Evolutionary conservation across 2,329 filamentous ascomycete species (phyloP).

Genomic region (Bretziella fagacearum): DNA sequence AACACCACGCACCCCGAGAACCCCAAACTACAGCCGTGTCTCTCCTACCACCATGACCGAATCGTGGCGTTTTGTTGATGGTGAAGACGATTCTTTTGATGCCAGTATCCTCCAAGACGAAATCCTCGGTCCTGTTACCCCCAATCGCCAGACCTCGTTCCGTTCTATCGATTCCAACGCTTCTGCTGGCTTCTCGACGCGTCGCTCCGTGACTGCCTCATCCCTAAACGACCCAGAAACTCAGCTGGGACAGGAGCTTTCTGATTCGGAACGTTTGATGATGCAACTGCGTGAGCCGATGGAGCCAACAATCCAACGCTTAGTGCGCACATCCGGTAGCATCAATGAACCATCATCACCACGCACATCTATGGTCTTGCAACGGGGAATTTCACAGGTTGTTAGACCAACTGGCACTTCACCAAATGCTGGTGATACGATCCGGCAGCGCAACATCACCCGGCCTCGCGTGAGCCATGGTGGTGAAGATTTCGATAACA

Average conservation of each 20-base stretch:
- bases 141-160: constrained; percentile 23
- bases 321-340: background rate
- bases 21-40: constrained; percentile 2
- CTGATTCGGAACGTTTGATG: constrained; percentile 1
- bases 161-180: constrained; percentile 19
- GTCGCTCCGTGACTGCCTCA: background rate
- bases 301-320: constrained; percentile 3
- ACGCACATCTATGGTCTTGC: background rate
- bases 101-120: constrained; percentile 20
- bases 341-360: background rate
- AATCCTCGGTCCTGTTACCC: background rate
- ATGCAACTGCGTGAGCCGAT: constrained; percentile 18
- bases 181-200: background rate
- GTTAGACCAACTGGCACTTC: background rate
- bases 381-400: background rate
- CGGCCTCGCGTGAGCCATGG: background rate
- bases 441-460: background rate
- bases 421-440: background rate
- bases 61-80: constrained; percentile 45
- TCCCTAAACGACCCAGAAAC: background rate
- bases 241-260: background rate
- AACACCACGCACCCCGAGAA: constrained; percentile 2
- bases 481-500: background rate
- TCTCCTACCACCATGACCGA: constrained; percentile 24
- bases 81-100: constrained; percentile 43